Percentiles rank a stretch among this genome's conserved stretches.
Evolutionary conservation across 1,284 basidiomycete species (phyloP).

Genomic region (Hypsizygus ulmarius): DNA sequence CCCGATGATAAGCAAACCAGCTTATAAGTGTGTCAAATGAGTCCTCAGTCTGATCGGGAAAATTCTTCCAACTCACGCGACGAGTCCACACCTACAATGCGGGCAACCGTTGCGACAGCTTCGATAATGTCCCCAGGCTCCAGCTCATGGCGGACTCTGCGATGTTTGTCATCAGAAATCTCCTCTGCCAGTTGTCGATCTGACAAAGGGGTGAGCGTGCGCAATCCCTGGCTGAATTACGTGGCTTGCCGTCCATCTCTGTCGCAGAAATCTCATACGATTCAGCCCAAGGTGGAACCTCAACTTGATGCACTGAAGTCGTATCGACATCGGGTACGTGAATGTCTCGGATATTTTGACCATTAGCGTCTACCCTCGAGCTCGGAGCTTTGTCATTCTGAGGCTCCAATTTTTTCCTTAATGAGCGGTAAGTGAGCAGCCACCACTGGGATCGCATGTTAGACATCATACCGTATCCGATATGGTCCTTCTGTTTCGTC

Average conservation of each 20-base stretch:
- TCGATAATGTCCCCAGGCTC: conserved; percentile 91
- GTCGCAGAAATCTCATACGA: conserved; percentile 70
- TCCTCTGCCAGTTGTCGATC: conserved; percentile 66
- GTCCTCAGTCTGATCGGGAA: not conserved
- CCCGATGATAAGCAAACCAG: conserved; percentile 86
- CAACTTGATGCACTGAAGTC: conserved; percentile 57
- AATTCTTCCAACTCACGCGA: conserved; percentile 58
- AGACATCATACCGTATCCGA: conserved; percentile 61
- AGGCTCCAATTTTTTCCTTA: conserved; percentile 73
- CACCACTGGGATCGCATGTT: not conserved
- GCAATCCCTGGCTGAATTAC: too few species aligned
- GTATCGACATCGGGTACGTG: conserved; percentile 58
- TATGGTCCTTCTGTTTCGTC: conserved; percentile 90
- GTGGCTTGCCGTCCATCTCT: conserved; percentile 53
- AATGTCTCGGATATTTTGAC: conserved; percentile 51
- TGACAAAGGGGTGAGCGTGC: conserved; percentile 15
- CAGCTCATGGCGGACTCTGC: conserved; percentile 79
- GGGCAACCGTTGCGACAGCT: conserved; percentile 83
- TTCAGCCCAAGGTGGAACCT: conserved; percentile 79
- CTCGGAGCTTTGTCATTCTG: conserved; percentile 48
- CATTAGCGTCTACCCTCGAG: conserved; percentile 49
- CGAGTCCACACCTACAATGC: conserved; percentile 85
- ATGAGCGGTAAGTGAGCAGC: conserved; percentile 6
- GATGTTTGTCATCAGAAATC: conserved; percentile 73
- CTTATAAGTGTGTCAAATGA: conserved; percentile 35